Percentiles rank a stretch among this genome's conserved stretches.
Conservation (phyloP, 2,329 filamentous ascomycete genomes). For the Didymella pinodella region DNA sequence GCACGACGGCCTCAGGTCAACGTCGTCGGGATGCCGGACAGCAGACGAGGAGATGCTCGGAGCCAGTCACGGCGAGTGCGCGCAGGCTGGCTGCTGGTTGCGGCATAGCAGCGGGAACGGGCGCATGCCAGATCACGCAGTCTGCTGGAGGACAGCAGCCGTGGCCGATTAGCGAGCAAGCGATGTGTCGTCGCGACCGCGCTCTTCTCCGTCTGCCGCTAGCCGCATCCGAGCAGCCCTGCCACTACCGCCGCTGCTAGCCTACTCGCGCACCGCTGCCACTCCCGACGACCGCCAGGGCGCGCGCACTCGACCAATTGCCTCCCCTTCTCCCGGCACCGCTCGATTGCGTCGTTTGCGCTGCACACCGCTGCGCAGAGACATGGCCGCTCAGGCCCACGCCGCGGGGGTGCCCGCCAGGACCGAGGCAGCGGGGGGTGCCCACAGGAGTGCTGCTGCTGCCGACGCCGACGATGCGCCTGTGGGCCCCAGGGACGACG, state of each 20-base stretch:
- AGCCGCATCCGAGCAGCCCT: no score
- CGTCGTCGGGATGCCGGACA: constrained; percentile 26
- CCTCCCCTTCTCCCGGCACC: background rate
- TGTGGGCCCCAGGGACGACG: constrained; percentile 26
- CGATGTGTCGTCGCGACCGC: constrained; percentile 4
- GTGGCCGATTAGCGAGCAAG: constrained; percentile 15
- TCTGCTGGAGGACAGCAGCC: background rate
- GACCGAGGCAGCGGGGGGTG: background rate
- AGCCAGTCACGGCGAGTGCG: background rate
- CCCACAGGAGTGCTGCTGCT: no score
- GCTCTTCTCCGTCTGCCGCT: background rate
- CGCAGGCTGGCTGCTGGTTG: background rate
- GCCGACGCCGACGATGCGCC: background rate
- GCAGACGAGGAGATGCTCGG: background rate
- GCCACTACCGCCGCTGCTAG: no score
- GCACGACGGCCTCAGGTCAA: no score
- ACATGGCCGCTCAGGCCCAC: constrained; percentile 29
- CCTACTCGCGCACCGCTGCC: no score
- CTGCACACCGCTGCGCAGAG: constrained; percentile 4
- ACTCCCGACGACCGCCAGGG: no score
- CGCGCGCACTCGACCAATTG: background rate
- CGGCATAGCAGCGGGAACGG: constrained; percentile 1
- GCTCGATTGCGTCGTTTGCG: constrained; percentile 1
- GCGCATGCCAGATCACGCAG: constrained; percentile 17
- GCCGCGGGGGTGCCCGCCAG: constrained; percentile 22